A percentile compares a stretch with the other conserved stretches of the same genome.
phyloP scores from a whole-genome alignment of 2,329 filamentous ascomycete genomes.

The Lachnellula suecica region DNA sequence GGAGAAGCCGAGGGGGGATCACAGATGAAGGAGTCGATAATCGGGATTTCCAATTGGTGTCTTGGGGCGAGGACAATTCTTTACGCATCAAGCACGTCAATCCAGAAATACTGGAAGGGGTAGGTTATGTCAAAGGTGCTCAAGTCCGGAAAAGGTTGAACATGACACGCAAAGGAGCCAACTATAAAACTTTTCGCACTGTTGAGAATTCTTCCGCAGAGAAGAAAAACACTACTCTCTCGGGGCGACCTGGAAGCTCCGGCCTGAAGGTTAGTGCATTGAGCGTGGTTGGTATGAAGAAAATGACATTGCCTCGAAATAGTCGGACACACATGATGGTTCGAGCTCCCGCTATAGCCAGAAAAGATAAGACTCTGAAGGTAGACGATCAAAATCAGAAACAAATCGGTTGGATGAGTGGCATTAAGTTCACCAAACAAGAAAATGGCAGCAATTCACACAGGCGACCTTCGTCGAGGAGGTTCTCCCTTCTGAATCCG shows the following conservation, averaged over 20 bases:
- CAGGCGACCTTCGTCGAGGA: slow-evolving; percentile 25
- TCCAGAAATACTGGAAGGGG: slow-evolving; percentile 59
- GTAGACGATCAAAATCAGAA: slow-evolving; percentile 44
- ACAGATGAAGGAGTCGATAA: slow-evolving; percentile 70
- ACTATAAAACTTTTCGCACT: slow-evolving; percentile 82
- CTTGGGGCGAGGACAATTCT: slow-evolving; percentile 86
- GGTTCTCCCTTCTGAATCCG: slow-evolving; percentile 30
- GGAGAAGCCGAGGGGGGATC: slow-evolving; percentile 73
- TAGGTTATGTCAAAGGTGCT: slow-evolving; percentile 72
- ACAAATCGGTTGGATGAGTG: slow-evolving; percentile 69
- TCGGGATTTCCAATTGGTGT: slow-evolving; percentile 88
- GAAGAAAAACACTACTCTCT: slow-evolving; percentile 61
- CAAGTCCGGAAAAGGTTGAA: slow-evolving; percentile 63
- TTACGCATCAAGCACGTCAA: slow-evolving; percentile 76
- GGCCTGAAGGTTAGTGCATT: slow-evolving; percentile 34
- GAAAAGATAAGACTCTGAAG: slow-evolving; percentile 26
- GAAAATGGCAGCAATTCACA: slow-evolving; percentile 16
- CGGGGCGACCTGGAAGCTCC: slow-evolving; percentile 50
- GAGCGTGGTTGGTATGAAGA: slow-evolving; percentile 36
- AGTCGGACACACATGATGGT: slow-evolving; percentile 21
- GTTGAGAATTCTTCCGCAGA: slow-evolving; percentile 61
- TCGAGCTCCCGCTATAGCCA: slow-evolving; percentile 32
- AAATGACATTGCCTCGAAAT: slow-evolving; percentile 39
- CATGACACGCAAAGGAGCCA: slow-evolving; percentile 78
- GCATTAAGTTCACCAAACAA: slow-evolving; percentile 56